These are phyloP conservation scores for Haplographium delicatum DNA, from an alignment of 495 filamentous ascomycete genomes.

Conservation along the genomic window DNA sequence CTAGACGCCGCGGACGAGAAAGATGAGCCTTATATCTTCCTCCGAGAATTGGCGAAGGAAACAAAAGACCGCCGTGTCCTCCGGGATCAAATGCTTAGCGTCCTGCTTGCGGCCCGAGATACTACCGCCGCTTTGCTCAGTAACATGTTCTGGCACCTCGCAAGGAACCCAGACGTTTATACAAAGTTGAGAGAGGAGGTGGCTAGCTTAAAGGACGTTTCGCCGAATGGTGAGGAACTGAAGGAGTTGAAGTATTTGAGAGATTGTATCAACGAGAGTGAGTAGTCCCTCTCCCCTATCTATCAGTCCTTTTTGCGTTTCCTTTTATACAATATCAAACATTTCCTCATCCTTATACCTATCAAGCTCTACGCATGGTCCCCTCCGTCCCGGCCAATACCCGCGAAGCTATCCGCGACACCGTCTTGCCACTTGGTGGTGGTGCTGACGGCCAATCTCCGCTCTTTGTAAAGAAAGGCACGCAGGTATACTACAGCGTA, in stretches of 20 bases:
- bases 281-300: background rate
- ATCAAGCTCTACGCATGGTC: slow-evolving; percentile 8
- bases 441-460: slow-evolving; percentile 42
- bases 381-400: slow-evolving; percentile 36
- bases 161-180: slow-evolving; percentile 43
- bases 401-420: slow-evolving; percentile 44
- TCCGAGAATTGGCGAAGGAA: slow-evolving; percentile 40
- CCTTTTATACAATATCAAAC: too few species aligned
- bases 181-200: slow-evolving; percentile 36
- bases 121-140: slow-evolving; percentile 52
- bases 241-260: slow-evolving; percentile 31
- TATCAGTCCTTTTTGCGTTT: background rate
- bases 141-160: slow-evolving; percentile 33
- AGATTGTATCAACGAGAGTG: slow-evolving; percentile 31
- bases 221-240: slow-evolving; percentile 25
- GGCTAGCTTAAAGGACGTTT: background rate
- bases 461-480: slow-evolving; percentile 39
- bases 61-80: slow-evolving; percentile 28
- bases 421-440: slow-evolving; percentile 44
- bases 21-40: slow-evolving; percentile 41
- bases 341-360: too few species aligned
- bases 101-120: slow-evolving; percentile 49
- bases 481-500: slow-evolving; percentile 3
- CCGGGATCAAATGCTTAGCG: slow-evolving; percentile 41
- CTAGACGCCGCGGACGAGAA: background rate